Evolutionary conservation across 108 stramenopile species (phyloP).

Genomic region (Stephanodiscus minutulus): DNA sequence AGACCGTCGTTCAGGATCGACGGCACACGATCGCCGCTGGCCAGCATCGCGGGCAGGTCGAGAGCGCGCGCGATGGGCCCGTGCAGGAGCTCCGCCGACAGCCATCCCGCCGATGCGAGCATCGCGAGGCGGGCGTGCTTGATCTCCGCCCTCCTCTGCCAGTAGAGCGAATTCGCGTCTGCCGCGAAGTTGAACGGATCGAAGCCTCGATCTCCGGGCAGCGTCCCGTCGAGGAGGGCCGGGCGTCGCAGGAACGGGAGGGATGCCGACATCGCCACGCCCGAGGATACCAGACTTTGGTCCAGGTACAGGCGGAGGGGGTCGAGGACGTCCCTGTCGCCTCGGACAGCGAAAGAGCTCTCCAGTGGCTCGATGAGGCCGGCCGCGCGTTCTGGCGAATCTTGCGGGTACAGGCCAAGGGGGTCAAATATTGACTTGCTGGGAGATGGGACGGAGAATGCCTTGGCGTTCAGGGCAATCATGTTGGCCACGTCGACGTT

Average conservation of each 20-base stretch:
- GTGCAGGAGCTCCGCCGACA: constrained; percentile 67
- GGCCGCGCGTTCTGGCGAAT: no score
- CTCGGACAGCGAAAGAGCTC: not conserved
- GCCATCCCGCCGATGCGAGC: constrained; percentile 81
- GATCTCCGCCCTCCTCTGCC: constrained; percentile 51
- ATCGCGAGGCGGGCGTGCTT: constrained; percentile 63
- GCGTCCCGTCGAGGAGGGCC: constrained; percentile 45
- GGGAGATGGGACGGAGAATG: no score
- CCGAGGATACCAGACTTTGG: constrained; percentile 17
- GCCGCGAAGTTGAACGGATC: constrained; percentile 52
- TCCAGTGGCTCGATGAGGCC: no score
- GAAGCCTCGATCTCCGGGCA: constrained; percentile 61
- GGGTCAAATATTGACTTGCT: no score
- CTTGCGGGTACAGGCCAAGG: no score
- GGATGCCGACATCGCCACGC: constrained; percentile 26
- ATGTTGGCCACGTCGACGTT: no score
- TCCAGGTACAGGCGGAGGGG: constrained; percentile 28
- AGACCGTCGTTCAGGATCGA: constrained; percentile 80
- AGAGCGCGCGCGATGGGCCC: constrained; percentile 36
- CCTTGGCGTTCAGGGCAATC: no score
- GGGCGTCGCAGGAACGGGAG: constrained; percentile 47
- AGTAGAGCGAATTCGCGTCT: constrained; percentile 14
- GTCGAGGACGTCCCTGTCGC: constrained; percentile 11
- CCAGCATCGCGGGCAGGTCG: constrained; percentile 37
- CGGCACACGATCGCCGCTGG: constrained; percentile 55